These are phyloP conservation scores for Aquilaria malaccensis DNA, from an alignment of 345 rosid genomes.

Conservation along the genomic window DNA sequence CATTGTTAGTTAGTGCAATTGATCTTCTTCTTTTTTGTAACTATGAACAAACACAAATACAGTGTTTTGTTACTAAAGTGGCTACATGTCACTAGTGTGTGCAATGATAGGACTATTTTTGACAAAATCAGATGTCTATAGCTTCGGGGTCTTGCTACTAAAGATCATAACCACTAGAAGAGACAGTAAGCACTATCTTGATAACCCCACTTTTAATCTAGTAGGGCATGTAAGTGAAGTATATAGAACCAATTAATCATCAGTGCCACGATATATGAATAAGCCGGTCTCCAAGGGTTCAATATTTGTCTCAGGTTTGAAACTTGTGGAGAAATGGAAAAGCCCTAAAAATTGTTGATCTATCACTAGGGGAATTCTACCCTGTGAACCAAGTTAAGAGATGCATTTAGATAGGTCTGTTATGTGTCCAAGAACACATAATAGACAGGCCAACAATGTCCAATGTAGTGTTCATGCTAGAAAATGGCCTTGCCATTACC, in stretches of 20 bases:
- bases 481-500: constrained; percentile 18
- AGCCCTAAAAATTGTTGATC: constrained; percentile 24
- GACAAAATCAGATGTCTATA: constrained; percentile 52
- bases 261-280: too few relatives aligned
- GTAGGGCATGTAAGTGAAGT: constrained; percentile 41
- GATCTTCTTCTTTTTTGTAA: background rate
- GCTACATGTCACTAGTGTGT: constrained; percentile 67
- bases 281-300: too few relatives aligned
- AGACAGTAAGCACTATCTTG: constrained; percentile 19
- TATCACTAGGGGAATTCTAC: constrained; percentile 12
- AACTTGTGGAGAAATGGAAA: constrained; percentile 29
- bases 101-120: constrained; percentile 57
- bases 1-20: background rate
- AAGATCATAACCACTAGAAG: constrained; percentile 48
- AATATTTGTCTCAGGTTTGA: constrained; percentile 33
- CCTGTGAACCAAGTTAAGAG: constrained; percentile 20
- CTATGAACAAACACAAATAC: too few relatives aligned
- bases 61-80: constrained; percentile 20
- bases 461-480: constrained; percentile 34
- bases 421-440: constrained; percentile 48
- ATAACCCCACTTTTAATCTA: constrained; percentile 21
- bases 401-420: constrained; percentile 45
- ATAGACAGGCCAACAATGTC: constrained; percentile 42
- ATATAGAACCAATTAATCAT: too few relatives aligned
- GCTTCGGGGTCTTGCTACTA: constrained; percentile 50